Evolutionary conservation across 805 yeast species (phyloP).

Genomic region (Myxozyma geophila): DNA sequence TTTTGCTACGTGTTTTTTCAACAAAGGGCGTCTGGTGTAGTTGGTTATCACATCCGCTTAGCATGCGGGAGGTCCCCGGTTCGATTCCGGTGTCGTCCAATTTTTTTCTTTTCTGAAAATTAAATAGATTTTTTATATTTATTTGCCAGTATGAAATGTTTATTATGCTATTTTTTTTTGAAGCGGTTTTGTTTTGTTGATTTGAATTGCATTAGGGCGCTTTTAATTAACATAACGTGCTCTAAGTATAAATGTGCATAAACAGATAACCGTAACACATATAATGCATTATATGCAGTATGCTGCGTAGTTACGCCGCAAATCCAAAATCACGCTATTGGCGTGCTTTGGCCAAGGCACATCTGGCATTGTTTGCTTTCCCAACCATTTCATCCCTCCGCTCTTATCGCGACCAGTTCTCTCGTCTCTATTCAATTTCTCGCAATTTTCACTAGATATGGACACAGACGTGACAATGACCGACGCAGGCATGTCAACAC

Average conservation of each 20-base stretch:
- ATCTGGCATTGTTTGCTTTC: slow-evolving; percentile 1
- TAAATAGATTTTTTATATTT: neutral
- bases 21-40: slow-evolving; percentile 39
- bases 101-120: slow-evolving; percentile 12
- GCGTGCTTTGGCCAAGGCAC: slow-evolving; percentile 2
- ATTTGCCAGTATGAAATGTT: neutral
- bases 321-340: neutral
- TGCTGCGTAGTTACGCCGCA: neutral
- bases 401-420: neutral
- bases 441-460: slow-evolving; percentile 5
- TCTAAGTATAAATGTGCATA: neutral
- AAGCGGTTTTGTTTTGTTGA: neutral
- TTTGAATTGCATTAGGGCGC: neutral
- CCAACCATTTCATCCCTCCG: neutral
- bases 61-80: slow-evolving; percentile 42
- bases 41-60: slow-evolving; percentile 41
- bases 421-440: neutral
- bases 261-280: too few species aligned
- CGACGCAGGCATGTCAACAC: slow-evolving; percentile 30
- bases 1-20: too few species aligned
- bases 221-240: neutral
- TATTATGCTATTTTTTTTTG: neutral
- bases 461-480: slow-evolving; percentile 34
- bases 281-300: too few species aligned
- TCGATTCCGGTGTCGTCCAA: slow-evolving; percentile 41